Evolutionary conservation across 257 asterid species (phyloP), one percentile per base, ranked within the genome.

Genomic region (Solanum rostratum): DNA sequence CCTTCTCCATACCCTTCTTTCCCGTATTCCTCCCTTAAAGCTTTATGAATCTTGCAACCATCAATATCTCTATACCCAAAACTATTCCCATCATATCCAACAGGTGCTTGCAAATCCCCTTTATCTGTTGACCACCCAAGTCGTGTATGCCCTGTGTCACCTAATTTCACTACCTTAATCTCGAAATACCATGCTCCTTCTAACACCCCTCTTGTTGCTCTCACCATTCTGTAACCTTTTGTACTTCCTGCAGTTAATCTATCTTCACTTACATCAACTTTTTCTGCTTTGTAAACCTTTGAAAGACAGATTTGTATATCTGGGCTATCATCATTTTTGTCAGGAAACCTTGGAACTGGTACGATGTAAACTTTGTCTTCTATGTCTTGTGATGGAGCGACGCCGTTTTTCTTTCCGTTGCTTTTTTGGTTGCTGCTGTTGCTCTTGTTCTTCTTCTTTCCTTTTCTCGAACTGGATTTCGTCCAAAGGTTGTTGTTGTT

Each of bases 51-150:
- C 88, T 93, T 96, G 83, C 94, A 88, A 82, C 99, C 99, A 87
- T 95, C 99, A 88, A 92, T 84, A 89, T 96, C 99, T 86, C 99
- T 92, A 76, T 93, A 96, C 22, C 98, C 98, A 68, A 91, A 97
- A 89, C 99, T 93, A 89, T 92, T 93, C 84, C 90, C 97, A 90
- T 97, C 99, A 84, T 93, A 97, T 41, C 99, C 99, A 33, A 94
- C 98, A 0, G 99, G 99, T 3, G 98, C 99, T 88, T 97, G 99
- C 89, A 97, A 89, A 89, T 95, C 99, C 85, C 96, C 99, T 88
- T 94, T 95, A 80, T 95, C 99, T 2, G 97, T 95, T 0, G 98
- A 89, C 99, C 99, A 97, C 6, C 99, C 99, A 50, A 97, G 84
- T 90, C 98, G 89, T 20, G 97, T 91, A 84, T 97, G 99, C 59